phyloP scores from a whole-genome alignment of 345 rosid genomes.

The Euphorbia tirucalli region DNA sequence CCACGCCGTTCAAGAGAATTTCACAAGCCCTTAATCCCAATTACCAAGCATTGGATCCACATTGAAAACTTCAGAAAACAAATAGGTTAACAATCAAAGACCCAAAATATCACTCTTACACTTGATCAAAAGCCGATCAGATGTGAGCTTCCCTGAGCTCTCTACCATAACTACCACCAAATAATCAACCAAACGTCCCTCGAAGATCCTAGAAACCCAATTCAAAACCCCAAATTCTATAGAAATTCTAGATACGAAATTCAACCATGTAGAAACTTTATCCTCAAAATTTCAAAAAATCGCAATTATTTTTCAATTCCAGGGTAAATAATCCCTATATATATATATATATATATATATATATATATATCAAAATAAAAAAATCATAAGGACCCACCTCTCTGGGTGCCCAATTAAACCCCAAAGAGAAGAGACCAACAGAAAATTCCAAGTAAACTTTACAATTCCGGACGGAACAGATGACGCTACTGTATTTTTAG shows the following conservation, averaged over 20 bases:
- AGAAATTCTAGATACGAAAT: background rate
- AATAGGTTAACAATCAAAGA: background rate
- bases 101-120: background rate
- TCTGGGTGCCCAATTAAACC: background rate
- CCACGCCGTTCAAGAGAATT: slow-evolving; percentile 5
- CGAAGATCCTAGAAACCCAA: slow-evolving; percentile 9
- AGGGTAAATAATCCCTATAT: background rate
- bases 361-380: background rate
- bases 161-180: background rate
- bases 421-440: background rate
- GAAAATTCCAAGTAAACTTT: background rate
- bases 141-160: background rate
- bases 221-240: slow-evolving; percentile 10
- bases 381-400: slow-evolving; percentile 1
- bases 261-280: slow-evolving; percentile 11
- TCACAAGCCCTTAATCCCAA: slow-evolving; percentile 15
- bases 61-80: background rate
- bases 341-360: too few relatives aligned
- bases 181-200: slow-evolving; percentile 1
- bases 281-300: slow-evolving; percentile 7
- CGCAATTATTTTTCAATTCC: background rate
- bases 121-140: background rate
- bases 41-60: slow-evolving; percentile 13
- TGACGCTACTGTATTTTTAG: slow-evolving; percentile 13
- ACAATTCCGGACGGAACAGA: background rate